These are phyloP conservation scores for Solanum hybrid DNA, from an alignment of 305 asterid genomes.

Conservation along the genomic window DNA sequence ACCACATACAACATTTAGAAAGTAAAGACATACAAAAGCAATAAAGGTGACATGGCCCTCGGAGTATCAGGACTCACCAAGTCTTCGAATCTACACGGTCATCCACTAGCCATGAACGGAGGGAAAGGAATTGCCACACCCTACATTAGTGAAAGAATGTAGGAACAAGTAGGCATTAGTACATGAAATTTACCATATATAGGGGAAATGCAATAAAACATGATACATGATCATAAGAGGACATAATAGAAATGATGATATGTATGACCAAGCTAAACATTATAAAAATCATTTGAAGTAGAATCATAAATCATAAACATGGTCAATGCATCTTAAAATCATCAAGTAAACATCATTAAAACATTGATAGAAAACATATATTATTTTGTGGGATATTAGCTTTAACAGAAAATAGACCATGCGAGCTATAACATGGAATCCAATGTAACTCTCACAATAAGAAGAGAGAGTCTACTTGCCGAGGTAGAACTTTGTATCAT, in stretches of 20 bases:
- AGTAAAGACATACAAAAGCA: not conserved
- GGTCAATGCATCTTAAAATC: not conserved
- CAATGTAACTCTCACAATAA: not conserved
- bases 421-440: not conserved
- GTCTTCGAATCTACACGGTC: not conserved
- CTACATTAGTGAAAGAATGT: not conserved
- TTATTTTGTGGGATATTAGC: not conserved
- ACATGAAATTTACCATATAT: not conserved
- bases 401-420: not conserved
- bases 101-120: not conserved
- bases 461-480: not conserved
- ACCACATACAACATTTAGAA: not conserved
- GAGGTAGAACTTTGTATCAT: not conserved
- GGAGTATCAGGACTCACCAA: not conserved
- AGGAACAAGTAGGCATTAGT: not conserved
- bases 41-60: not conserved
- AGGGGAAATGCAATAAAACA: not conserved
- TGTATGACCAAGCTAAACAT: not conserved
- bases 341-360: not conserved
- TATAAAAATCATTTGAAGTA: not conserved
- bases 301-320: not conserved
- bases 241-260: no score
- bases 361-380: not conserved
- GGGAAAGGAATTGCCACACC: not conserved
- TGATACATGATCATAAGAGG: not conserved